Evolutionary conservation across 805 yeast species (phyloP), one percentile per base, ranked within the genome.

Genomic region (Monosporozyma unispora): DNA sequence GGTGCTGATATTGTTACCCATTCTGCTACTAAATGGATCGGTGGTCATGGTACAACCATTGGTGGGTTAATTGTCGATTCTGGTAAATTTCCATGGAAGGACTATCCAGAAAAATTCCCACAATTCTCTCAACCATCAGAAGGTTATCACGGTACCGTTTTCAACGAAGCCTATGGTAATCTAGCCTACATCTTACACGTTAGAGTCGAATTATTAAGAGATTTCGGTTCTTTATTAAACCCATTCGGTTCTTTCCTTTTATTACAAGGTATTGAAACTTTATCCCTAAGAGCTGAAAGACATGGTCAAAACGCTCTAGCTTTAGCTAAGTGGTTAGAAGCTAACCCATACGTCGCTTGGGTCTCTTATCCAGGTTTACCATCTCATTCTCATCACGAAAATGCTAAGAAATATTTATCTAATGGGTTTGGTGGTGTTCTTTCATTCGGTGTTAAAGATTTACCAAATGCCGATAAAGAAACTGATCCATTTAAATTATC

Each of bases 21-120:
- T 69, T 89, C 96, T 53, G 96, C 96, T 49, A 90, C 98, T 52
- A 90, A 90, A 70, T 91, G 96, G 96, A 90, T 90, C 57, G 96
- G 96, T 55, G 98, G 97, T 52, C 97, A 90, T 65, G 97, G 98
- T 64, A 88, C 86, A 50, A 87, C 96, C 42, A 82, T 90, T 68
- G 97, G 85, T 48, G 98, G 98, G 75, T 86, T 83, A 48, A 76
- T 91, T 56, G 76, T 91, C 45, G 96, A 91, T 67, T 80, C 89
- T 35, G 96, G 97, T 57, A 90, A 85, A 46, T 91, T 91, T 76
- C 95, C 91, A 61, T 91, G 96, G 90, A 73, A 77, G 50, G 78
- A 87, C 54, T 78, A 86, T 70, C 91, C 93, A 43, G 81, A 84
- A 62, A 86, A 83, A 68, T 93, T 78, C 76, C 97, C 98, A 49